These are phyloP conservation scores for Ammopiptanthus mongolicus DNA, from an alignment of 306 rosid species.

Conservation along the genomic window DNA sequence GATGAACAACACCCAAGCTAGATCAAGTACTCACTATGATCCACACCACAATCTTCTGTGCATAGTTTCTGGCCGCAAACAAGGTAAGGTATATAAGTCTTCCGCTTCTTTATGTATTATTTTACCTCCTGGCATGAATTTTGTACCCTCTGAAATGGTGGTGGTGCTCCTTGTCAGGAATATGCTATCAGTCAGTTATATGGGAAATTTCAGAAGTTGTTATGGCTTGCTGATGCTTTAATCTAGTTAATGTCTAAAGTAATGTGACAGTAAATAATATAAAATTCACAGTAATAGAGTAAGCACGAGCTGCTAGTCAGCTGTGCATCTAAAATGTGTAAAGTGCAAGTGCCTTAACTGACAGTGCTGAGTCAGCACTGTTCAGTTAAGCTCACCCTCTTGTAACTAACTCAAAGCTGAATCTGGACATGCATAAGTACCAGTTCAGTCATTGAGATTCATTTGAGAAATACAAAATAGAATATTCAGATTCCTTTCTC, in stretches of 20 bases:
- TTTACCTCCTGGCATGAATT: not conserved
- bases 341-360: too few species aligned
- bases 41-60: conserved; percentile 93
- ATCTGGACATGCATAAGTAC: too few species aligned
- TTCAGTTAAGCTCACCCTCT: too few species aligned
- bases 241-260: conserved; percentile 1
- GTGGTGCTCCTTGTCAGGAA: not conserved
- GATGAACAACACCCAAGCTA: conserved; percentile 84
- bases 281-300: not conserved
- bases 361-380: too few species aligned
- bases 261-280: not conserved
- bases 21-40: conserved; percentile 97
- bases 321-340: too few species aligned
- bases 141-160: not conserved
- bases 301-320: too few species aligned
- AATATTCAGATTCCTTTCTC: too few species aligned
- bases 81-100: conserved; percentile 42
- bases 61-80: conserved; percentile 79
- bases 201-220: not conserved
- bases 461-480: too few species aligned
- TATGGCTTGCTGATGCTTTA: not conserved
- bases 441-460: too few species aligned
- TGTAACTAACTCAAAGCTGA: too few species aligned
- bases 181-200: conserved; percentile 14
- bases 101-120: not conserved